phyloP scores from a whole-genome alignment of 352 stramenopile genomes.

The Pythium guiyangense region DNA sequence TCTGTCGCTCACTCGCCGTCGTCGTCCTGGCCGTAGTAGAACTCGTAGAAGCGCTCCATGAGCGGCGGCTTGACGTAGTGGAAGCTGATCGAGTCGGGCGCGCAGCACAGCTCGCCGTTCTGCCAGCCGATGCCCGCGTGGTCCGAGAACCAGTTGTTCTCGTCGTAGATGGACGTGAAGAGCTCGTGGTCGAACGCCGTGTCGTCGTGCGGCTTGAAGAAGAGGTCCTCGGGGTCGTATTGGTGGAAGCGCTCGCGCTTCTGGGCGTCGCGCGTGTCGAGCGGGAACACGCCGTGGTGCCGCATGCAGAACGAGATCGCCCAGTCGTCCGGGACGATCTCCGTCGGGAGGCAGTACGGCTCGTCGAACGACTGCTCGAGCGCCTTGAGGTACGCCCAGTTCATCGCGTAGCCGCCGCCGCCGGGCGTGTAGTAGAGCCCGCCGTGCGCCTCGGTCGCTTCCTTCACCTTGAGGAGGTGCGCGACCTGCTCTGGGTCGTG shows the following conservation, averaged over 20 bases:
- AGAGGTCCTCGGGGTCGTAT: slow-evolving; percentile 74
- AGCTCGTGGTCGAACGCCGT: slow-evolving; percentile 67
- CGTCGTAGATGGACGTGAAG: slow-evolving; percentile 75
- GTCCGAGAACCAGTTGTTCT: slow-evolving; percentile 89
- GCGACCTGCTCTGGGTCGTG: slow-evolving; percentile 54
- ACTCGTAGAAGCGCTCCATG: slow-evolving; percentile 84
- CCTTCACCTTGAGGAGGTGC: slow-evolving; percentile 45
- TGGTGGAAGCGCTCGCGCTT: slow-evolving; percentile 82
- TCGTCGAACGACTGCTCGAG: slow-evolving; percentile 71
- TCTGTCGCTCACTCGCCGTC: not conserved
- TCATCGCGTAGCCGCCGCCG: slow-evolving; percentile 79
- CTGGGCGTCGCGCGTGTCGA: slow-evolving; percentile 65
- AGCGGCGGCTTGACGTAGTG: slow-evolving; percentile 84
- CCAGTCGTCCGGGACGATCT: slow-evolving; percentile 80
- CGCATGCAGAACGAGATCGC: slow-evolving; percentile 87
- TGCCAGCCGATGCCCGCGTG: slow-evolving; percentile 77
- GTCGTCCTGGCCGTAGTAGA: slow-evolving; percentile 42
- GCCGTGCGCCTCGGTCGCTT: slow-evolving; percentile 39
- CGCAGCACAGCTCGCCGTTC: slow-evolving; percentile 71
- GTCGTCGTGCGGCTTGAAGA: slow-evolving; percentile 58
- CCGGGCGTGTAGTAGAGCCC: slow-evolving; percentile 83
- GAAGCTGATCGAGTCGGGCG: slow-evolving; percentile 75
- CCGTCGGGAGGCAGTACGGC: slow-evolving; percentile 61
- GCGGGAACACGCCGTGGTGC: slow-evolving; percentile 53
- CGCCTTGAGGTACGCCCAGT: slow-evolving; percentile 72